Conservation (phyloP, 495 filamentous ascomycete species). For the Astrothelium macrocarpum region DNA sequence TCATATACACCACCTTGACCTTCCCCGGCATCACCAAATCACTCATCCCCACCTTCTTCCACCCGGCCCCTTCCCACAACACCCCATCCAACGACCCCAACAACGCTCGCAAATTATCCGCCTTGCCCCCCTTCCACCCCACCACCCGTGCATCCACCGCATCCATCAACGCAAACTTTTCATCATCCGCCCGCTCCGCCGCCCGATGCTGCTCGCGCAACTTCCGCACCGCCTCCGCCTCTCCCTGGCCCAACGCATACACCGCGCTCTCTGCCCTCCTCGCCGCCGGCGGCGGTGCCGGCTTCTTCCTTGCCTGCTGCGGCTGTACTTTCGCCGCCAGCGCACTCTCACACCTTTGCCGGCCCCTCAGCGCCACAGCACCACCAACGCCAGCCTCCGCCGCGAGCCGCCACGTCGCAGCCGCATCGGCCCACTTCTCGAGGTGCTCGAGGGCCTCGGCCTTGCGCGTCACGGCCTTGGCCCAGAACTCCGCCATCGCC, state of each 20-base stretch:
- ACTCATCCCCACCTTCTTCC: constrained; percentile 93
- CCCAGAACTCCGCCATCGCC: constrained; percentile 85
- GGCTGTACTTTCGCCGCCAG: constrained; percentile 40
- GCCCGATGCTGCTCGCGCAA: constrained; percentile 74
- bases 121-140: constrained; percentile 77
- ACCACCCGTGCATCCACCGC: constrained; percentile 67
- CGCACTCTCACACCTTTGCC: constrained; percentile 86
- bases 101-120: constrained; percentile 83
- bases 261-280: neutral
- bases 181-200: constrained; percentile 74
- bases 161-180: constrained; percentile 83
- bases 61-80: constrained; percentile 82
- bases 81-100: constrained; percentile 81
- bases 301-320: constrained; percentile 21
- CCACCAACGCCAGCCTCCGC: constrained; percentile 80
- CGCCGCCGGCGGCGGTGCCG: neutral
- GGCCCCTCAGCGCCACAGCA: constrained; percentile 68
- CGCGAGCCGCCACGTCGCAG: constrained; percentile 65
- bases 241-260: neutral
- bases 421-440: constrained; percentile 85
- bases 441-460: constrained; percentile 93
- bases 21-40: constrained; percentile 82
- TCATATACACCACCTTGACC: constrained; percentile 98
- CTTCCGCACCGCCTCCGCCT: constrained; percentile 57
- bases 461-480: constrained; percentile 86